Base-by-base conservation (phyloP, 768 basidiomycete species). In the Psilocybe tampanensis region DNA sequence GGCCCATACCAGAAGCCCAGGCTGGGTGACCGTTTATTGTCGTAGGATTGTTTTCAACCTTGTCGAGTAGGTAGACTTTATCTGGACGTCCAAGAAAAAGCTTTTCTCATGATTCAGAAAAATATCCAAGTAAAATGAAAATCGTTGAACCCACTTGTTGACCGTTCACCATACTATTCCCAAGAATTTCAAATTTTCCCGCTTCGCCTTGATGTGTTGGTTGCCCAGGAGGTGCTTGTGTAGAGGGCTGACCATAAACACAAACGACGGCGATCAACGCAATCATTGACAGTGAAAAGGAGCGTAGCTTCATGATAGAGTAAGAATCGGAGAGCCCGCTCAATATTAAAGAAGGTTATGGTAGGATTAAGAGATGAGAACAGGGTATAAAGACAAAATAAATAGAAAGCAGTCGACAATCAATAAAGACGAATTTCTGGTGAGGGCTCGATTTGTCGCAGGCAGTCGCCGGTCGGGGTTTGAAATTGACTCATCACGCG, bases 31-130 rank as follows among this genome's bases (percentile, higher is more conserved):
- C 86, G 26, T 80, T 80, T 47, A 91, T 79, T 51, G 77, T 71
- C 0, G 80, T 68, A 0, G 85, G 81, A 70, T 92, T 92, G 60
- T 83, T 81, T 66, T 92, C 89, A 8, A 82, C 83, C 74, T 94
- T 94, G 77, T 94, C 92, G 22, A 93, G 68, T 60, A 93, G 78
- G 59, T 78, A 83, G 0, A 82, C 74, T 52, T 72, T 79, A 55
- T 79, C 72, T 18, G 65, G 59, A 6, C 71, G 76, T 18, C 80
- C 81, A 21, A 83, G 66, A 62, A 83, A 83, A 55, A 81, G 64
- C 81, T 83, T 29, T 29, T 9, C 9, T 23, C 12, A 33, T 41
- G 26, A 29, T 29, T 12, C 1, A 11, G 12, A 39, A 19, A 23
- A 29, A 26, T 13, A 13, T 22, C 4, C 18, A 7, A 24, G 15